phyloP scores from a whole-genome alignment of 441 rosid genomes.

The Manihot esculenta region DNA sequence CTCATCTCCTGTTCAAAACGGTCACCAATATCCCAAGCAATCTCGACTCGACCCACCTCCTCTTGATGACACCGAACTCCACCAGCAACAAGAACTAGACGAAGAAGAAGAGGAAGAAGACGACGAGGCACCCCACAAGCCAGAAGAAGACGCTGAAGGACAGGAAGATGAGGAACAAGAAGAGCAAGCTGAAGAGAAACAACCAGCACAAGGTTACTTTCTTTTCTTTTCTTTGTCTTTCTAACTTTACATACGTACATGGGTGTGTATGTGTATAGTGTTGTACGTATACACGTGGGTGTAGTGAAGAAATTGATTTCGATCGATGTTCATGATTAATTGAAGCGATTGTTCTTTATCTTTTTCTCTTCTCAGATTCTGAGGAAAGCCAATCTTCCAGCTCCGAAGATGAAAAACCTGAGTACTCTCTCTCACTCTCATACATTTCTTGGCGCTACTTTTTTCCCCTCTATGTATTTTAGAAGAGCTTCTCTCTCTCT shows the following conservation, averaged over 20 bases:
- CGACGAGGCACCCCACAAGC: slow-evolving; percentile 16
- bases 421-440: slow-evolving; percentile 32
- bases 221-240: neutral
- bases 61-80: neutral
- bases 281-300: slow-evolving; percentile 14
- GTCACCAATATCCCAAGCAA: slow-evolving; percentile 11
- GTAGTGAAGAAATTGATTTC: slow-evolving; percentile 13
- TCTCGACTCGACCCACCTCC: slow-evolving; percentile 9
- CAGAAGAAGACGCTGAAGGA: slow-evolving; percentile 19
- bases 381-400: slow-evolving; percentile 51
- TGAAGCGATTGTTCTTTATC: slow-evolving; percentile 16
- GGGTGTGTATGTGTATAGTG: slow-evolving; percentile 21
- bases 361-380: slow-evolving; percentile 48
- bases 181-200: slow-evolving; percentile 4
- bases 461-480: slow-evolving; percentile 3
- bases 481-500: slow-evolving; percentile 7
- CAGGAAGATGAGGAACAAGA: neutral
- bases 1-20: slow-evolving; percentile 22
- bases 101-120: neutral
- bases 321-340: slow-evolving; percentile 21
- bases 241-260: neutral
- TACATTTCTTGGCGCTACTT: neutral
- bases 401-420: slow-evolving; percentile 59
- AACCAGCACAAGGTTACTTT: slow-evolving; percentile 15
- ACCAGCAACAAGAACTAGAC: slow-evolving; percentile 16